Evolutionary conservation across 129 eudicot genomes (phyloP).

Genomic region (Flaveria robusta): DNA sequence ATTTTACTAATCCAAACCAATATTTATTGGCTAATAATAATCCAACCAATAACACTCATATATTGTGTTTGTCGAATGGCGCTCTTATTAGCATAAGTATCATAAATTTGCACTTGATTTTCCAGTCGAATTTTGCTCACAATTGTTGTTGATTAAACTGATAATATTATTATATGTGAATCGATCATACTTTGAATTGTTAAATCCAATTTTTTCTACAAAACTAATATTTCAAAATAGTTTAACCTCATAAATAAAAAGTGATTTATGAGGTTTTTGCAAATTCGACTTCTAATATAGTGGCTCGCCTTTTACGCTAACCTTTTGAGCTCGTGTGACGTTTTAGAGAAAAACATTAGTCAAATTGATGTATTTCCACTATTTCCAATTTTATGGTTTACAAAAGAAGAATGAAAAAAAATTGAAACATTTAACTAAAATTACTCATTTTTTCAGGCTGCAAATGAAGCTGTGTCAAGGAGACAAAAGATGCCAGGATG

Average conservation of each 20-base stretch:
- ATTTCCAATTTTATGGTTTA: background rate
- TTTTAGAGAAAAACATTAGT: background rate
- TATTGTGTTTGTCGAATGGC: no score
- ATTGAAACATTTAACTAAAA: background rate
- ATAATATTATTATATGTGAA: no score
- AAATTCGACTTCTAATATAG: background rate
- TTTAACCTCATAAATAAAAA: background rate
- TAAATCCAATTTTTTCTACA: no score
- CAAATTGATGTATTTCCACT: background rate
- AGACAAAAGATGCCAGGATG: slow-evolving; percentile 28
- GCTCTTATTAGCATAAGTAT: no score
- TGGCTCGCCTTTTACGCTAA: background rate
- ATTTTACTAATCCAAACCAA: no score
- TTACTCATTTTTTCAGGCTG: slow-evolving; percentile 25
- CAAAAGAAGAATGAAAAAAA: background rate
- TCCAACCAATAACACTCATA: no score
- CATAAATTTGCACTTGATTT: no score
- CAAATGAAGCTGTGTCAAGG: slow-evolving; percentile 24
- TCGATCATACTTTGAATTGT: no score
- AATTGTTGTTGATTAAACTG: no score
- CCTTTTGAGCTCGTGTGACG: background rate
- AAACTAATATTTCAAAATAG: background rate
- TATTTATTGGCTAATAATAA: no score
- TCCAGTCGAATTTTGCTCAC: no score
- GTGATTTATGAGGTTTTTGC: background rate